These are phyloP conservation scores for Babesia ovis DNA, from an alignment of 169 alveolate genomes.

Conservation along the genomic window DNA sequence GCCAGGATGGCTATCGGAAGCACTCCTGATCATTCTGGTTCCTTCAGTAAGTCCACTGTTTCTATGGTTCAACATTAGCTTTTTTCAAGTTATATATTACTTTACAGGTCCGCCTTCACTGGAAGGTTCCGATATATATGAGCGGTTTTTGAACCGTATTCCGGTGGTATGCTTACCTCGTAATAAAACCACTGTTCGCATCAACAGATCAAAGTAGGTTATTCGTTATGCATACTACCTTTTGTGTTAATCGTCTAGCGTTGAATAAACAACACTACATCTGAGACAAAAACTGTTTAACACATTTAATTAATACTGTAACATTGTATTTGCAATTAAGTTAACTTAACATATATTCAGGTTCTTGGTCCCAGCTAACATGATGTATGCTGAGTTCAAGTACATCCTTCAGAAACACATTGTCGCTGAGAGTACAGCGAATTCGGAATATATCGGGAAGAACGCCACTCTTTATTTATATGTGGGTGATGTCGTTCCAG, in stretches of 20 bases:
- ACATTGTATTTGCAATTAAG: background rate
- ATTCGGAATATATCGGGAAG: constrained; percentile 46
- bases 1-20: constrained; percentile 1
- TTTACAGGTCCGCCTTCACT: constrained; percentile 77
- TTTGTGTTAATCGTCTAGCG: background rate
- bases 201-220: constrained; percentile 42
- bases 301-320: background rate
- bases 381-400: constrained; percentile 87
- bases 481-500: constrained; percentile 80
- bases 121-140: constrained; percentile 82
- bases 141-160: constrained; percentile 85
- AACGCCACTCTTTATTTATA: constrained; percentile 80
- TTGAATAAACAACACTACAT: background rate
- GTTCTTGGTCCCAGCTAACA: constrained; percentile 84
- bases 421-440: constrained; percentile 53
- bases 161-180: constrained; percentile 89
- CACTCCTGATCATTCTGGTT: constrained; percentile 6
- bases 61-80: background rate
- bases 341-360: constrained; percentile 25
- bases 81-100: too few species aligned
- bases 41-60: background rate
- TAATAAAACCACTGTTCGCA: constrained; percentile 20
- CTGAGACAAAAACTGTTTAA: background rate
- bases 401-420: constrained; percentile 85
- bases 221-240: background rate